Evolutionary conservation across 2,329 filamentous ascomycete species (phyloP), one percentile per base, ranked within the genome.

Genomic region (Orbilia blumenaviensis): DNA sequence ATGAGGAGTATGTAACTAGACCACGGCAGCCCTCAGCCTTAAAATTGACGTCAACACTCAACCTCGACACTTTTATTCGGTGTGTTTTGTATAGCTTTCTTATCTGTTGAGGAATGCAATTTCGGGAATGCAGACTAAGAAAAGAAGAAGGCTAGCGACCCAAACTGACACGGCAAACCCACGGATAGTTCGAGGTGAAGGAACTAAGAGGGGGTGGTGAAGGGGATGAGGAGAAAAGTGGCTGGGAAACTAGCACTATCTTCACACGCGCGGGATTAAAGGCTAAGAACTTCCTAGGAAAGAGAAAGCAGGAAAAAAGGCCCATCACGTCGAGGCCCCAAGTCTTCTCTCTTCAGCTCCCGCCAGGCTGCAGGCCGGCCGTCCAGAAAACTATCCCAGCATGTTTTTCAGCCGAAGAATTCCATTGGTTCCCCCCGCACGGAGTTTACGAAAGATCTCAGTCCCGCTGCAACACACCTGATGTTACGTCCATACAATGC

Each of bases 361-460:
- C n/a, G n/a, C n/a, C n/a, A n/a, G n/a, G n/a, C n/a, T 2, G 3
- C 44, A 34, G 46, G 32, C 46, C 32, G 18, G 23, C 48, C 46
- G 46, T n/a, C n/a, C n/a, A n/a, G n/a, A 50, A 23, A 41, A 29
- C 46, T 50, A 9, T 12, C 38, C 54, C 54, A 38, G n/a, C 29
- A 29, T 44, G 18, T 21, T 61, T 61, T 61, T 61, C 56, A 61
- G 56, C 56, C 56, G 41, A 61, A 61, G 27, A 8, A 16, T 44
- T 44, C 56, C 18, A 42, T 61, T 46, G 56, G 36, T 16, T 61
- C 5, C 36, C 60, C 67, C 67, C 67, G 67, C 67, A 72, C 67
- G 67, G 67, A 72, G 67, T 61, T 44, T 42, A 72, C 60, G 60
- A 72, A 66, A 64, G n/a, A n/a, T n/a, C n/a, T 25, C 60, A 10